Conservation (phyloP, 805 yeast genomes). For the Lachancea lanzarotensis region DNA sequence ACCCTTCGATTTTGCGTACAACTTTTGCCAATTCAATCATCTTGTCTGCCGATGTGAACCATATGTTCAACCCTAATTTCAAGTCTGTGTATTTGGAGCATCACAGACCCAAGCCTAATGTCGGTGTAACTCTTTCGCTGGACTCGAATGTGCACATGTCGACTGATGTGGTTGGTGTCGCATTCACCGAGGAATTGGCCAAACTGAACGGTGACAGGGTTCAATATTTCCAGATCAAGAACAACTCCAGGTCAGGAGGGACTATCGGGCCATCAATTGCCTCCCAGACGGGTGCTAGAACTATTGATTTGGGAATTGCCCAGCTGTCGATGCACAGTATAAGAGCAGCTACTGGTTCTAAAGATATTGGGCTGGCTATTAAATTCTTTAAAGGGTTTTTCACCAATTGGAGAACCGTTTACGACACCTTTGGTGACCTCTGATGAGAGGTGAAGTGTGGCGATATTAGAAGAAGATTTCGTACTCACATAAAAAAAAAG, state of each 20-base stretch:
- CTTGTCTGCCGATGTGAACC: conserved; percentile 79
- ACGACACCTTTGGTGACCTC: conserved; percentile 46
- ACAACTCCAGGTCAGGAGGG: conserved; percentile 81
- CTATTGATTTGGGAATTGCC: conserved; percentile 76
- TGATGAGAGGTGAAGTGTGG: conserved; percentile 14
- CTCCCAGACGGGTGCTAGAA: conserved; percentile 61
- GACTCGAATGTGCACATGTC: conserved; percentile 84
- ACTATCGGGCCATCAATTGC: conserved; percentile 76
- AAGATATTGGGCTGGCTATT: conserved; percentile 69
- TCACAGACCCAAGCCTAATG: conserved; percentile 76
- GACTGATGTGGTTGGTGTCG: conserved; percentile 67
- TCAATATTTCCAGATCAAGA: conserved; percentile 82
- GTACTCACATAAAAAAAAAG: no score
- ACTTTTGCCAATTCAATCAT: conserved; percentile 70
- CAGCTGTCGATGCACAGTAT: conserved; percentile 84
- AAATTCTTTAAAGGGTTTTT: conserved; percentile 68
- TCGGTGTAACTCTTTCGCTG: conserved; percentile 61
- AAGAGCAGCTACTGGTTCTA: conserved; percentile 72
- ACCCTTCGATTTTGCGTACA: conserved; percentile 31
- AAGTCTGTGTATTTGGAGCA: conserved; percentile 59
- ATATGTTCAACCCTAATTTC: conserved; percentile 76
- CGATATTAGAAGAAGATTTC: no score
- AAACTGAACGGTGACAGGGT: conserved; percentile 53
- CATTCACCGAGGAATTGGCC: conserved; percentile 66
- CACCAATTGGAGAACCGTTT: conserved; percentile 56